Base-by-base conservation (phyloP, 1,284 basidiomycete genomes). In the Papiliotrema laurentii region DNA sequence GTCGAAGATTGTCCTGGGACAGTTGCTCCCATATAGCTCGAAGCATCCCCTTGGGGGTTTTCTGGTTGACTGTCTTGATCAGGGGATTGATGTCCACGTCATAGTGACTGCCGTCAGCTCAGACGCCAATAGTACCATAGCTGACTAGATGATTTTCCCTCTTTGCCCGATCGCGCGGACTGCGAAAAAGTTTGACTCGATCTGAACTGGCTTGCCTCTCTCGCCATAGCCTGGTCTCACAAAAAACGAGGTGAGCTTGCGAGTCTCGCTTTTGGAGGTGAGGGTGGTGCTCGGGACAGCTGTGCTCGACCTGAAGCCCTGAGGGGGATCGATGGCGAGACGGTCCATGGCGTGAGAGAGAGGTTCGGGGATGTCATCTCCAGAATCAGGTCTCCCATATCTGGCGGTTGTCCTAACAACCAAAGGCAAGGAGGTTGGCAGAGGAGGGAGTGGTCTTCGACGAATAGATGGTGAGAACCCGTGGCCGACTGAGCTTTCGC, bases 61-160 rank as follows among this genome's bases (percentile, higher is more conserved):
- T 71, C 28, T 62, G 59, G 40, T 58, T 63, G 31, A 53, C 44
- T 14, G 54, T 51, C 41, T 59, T 59, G 34, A 63, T 58, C 28
- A 68, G 57, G 4, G 71, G 71, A 34, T 68, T 53, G 47, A 73
- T 71, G 35, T 66, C 64, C 10, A 73, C 61, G 45, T 73, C 68
- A 46, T 71, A 73, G 50, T 73, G 71, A 55, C 64, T 69, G 1
- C 10, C n/a, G 14, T 7, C n/a, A 11, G 5, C 13, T 28, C 18
- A 30, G 37, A 9, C 14, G 4, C 10, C 16, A 27, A 14, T 22
- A 13, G 22, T 14, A n/a, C 3, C 27, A 44, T 2, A 28, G 41
- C 68, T 55, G 24, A 68, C 68, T 67, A 56, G 47, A 70, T 68
- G 24, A 63, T 54, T 50, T 64, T 64, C 31, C 50, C 65, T 28